Evolutionary conservation across 2,329 filamentous ascomycete species (phyloP).

Genomic region (Chaetomiaceae sp.): DNA sequence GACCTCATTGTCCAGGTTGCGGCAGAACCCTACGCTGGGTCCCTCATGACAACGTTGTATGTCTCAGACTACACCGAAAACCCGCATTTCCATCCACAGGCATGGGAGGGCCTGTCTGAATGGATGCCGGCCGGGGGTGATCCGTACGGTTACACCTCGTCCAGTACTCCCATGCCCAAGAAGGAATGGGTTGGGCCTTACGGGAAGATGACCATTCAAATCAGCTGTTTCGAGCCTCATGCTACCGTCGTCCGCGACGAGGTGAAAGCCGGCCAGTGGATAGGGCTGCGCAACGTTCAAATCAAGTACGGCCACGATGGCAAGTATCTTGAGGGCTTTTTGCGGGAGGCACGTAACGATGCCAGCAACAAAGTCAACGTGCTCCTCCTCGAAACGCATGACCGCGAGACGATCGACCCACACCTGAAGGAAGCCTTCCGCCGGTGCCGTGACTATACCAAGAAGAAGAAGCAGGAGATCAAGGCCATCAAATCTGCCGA

Average conservation of each 20-base stretch:
- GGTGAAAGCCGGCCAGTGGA: conserved; percentile 54
- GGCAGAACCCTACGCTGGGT: conserved; percentile 36
- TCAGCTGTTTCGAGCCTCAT: conserved; percentile 67
- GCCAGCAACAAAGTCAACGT: conserved; percentile 49
- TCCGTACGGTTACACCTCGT: conserved; percentile 44
- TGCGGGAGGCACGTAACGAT: conserved; percentile 54
- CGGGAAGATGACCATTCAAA: conserved; percentile 63
- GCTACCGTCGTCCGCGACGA: conserved; percentile 49
- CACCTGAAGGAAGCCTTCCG: conserved; percentile 52
- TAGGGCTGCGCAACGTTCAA: conserved; percentile 66
- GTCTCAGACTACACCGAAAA: conserved; percentile 81
- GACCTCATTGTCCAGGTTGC: conserved; percentile 70
- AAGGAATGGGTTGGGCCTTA: conserved; percentile 64
- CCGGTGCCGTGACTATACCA: conserved; percentile 61
- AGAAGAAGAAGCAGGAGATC: conserved; percentile 36
- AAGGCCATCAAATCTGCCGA: conserved; percentile 35
- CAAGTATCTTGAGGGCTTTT: conserved; percentile 60
- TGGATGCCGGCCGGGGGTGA: conserved; percentile 26
- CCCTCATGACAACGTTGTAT: conserved; percentile 56
- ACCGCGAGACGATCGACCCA: conserved; percentile 38
- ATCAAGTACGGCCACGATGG: conserved; percentile 51
- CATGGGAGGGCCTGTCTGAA: conserved; percentile 28
- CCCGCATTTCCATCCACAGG: conserved; percentile 50
- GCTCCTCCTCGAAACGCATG: conserved; percentile 38
- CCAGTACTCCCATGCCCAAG: conserved; percentile 3